Conservation (phyloP, 305 asterid genomes). For the Plantago coronopus region DNA sequence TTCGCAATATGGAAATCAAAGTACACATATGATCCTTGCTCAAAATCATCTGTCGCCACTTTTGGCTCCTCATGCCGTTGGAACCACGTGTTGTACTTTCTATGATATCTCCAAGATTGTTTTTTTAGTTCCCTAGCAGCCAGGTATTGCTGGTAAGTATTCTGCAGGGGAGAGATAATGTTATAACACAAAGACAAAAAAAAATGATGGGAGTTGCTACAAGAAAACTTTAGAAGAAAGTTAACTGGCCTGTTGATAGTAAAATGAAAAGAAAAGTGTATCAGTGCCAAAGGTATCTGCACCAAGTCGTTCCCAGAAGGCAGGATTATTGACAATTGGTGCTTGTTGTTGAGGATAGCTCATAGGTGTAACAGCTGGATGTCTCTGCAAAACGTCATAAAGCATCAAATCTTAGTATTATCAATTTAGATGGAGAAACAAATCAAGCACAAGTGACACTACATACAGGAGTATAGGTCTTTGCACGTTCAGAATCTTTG, state of each 20-base stretch:
- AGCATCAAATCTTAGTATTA: constrained; percentile 14
- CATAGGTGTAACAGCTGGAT: constrained; percentile 72
- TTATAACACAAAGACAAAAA: constrained; percentile 23
- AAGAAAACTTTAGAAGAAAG: constrained; percentile 1
- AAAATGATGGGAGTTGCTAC: too few relatives aligned
- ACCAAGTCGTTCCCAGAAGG: constrained; percentile 99
- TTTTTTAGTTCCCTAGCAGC: constrained; percentile 96
- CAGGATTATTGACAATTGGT: constrained; percentile 90
- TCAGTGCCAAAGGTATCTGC: constrained; percentile 87
- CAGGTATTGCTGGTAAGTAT: constrained; percentile 93
- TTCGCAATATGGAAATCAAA: constrained; percentile 84
- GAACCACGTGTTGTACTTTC: constrained; percentile 96
- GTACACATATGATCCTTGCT: constrained; percentile 94
- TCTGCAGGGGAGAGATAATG: constrained; percentile 44
- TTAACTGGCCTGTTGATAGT: constrained; percentile 79
- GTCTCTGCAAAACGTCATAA: constrained; percentile 53
- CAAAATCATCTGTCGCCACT: constrained; percentile 89
- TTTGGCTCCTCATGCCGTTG: constrained; percentile 97
- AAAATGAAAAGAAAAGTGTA: constrained; percentile 83
- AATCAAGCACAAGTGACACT: constrained; percentile 14
- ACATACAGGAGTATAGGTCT: constrained; percentile 78
- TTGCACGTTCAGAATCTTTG: constrained; percentile 95
- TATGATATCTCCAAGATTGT: constrained; percentile 98
- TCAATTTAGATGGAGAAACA: constrained; percentile 7
- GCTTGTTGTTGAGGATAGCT: constrained; percentile 99